These are phyloP conservation scores for Pezicula neosporulosa DNA, from an alignment of 2,329 filamentous ascomycete species.

Conservation along the genomic window DNA sequence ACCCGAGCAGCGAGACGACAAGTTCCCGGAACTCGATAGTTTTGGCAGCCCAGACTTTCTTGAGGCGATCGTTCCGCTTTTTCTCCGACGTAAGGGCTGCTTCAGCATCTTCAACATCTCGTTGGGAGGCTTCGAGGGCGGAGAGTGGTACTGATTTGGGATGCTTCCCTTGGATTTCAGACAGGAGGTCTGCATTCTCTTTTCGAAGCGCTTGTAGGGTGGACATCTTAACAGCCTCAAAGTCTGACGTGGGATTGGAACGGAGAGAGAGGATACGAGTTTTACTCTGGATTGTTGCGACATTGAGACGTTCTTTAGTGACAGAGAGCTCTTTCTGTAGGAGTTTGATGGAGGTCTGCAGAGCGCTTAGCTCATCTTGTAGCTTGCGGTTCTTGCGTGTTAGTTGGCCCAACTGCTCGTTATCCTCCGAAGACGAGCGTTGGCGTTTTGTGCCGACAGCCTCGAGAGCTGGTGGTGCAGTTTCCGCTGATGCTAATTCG, in stretches of 20 bases:
- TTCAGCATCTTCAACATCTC: conserved; percentile 71
- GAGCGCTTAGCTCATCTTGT: conserved; percentile 69
- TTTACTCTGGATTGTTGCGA: conserved; percentile 62
- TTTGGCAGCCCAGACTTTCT: conserved; percentile 90
- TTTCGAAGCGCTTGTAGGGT: conserved; percentile 74
- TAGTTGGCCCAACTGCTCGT: conserved; percentile 74
- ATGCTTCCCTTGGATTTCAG: conserved; percentile 57
- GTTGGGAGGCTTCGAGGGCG: conserved; percentile 70
- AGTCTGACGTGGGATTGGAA: conserved; percentile 86
- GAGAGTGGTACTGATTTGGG: conserved; percentile 64
- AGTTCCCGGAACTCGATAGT: conserved; percentile 93
- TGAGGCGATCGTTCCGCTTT: conserved; percentile 81
- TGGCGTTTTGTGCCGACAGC: conserved; percentile 60
- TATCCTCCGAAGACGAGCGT: conserved; percentile 51
- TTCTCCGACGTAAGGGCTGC: conserved; percentile 69
- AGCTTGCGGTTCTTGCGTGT: conserved; percentile 84
- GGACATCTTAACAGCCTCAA: conserved; percentile 77
- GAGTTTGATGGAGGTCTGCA: conserved; percentile 67
- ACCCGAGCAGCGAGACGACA: conserved; percentile 86
- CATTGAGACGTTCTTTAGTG: conserved; percentile 67
- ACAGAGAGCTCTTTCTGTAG: conserved; percentile 75
- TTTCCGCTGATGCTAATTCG: conserved; percentile 68
- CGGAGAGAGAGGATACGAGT: conserved; percentile 83
- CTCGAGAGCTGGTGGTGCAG: conserved; percentile 31
- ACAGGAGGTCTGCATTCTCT: conserved; percentile 81